Evolutionary conservation across 2,329 filamentous ascomycete species (phyloP).

Genomic region (Hawksworthiomyces lignivorus): DNA sequence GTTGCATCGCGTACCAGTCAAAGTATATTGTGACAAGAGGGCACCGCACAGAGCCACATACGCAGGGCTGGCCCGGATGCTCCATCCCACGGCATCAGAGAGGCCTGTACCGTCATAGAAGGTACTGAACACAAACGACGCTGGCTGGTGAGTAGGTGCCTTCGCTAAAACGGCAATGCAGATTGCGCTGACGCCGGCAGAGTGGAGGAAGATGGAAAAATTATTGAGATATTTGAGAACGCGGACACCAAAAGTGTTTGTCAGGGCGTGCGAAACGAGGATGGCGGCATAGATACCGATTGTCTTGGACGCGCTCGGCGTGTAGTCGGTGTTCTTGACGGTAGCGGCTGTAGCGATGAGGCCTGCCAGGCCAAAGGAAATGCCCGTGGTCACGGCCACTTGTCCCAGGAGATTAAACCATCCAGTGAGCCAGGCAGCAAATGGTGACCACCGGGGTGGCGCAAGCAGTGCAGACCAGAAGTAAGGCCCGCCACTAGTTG

Average conservation of each 20-base stretch:
- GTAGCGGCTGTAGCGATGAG: constrained; percentile 29
- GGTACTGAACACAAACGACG: constrained; percentile 46
- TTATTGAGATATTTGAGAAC: constrained; percentile 51
- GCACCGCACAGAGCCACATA: constrained; percentile 48
- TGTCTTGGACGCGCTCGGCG: constrained; percentile 37
- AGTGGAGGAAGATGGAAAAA: constrained; percentile 46
- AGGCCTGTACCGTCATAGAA: constrained; percentile 46
- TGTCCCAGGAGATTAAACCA: constrained; percentile 36
- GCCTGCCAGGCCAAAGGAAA: constrained; percentile 32
- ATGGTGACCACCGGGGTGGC: constrained; percentile 32
- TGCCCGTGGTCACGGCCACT: constrained; percentile 34
- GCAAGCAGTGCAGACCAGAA: constrained; percentile 54
- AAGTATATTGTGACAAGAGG: constrained; percentile 43
- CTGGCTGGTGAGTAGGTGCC: constrained; percentile 47
- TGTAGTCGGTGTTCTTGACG: constrained; percentile 28
- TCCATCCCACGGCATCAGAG: constrained; percentile 41
- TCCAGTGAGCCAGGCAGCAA: constrained; percentile 32
- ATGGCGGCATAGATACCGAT: constrained; percentile 54
- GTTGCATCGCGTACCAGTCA: constrained; percentile 21
- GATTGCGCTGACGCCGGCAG: constrained; percentile 41
- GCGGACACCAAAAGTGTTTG: constrained; percentile 51
- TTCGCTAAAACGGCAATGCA: constrained; percentile 50
- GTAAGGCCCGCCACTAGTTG: constrained; percentile 51
- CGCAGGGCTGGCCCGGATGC: constrained; percentile 40
- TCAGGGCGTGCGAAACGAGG: constrained; percentile 43